Percentiles rank a stretch among this genome's conserved stretches.
Evolutionary conservation across 1,139 yeast species (phyloP).

Genomic region (Candida albicans): DNA sequence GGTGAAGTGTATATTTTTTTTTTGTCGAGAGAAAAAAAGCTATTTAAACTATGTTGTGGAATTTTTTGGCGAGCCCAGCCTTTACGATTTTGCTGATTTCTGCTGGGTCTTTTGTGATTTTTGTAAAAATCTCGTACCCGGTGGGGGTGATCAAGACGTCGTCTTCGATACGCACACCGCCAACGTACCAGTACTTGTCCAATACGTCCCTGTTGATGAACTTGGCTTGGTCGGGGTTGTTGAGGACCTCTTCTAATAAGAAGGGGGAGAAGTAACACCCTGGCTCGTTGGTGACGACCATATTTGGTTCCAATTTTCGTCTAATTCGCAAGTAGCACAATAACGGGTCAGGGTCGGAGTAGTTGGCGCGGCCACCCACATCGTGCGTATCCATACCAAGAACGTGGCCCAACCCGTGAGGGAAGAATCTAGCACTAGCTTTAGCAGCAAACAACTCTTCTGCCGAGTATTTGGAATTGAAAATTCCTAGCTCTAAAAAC

Average conservation of each 20-base stretch:
- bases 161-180: conserved; percentile 96
- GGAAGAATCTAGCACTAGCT: conserved; percentile 78
- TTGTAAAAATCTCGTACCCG: conserved; percentile 81
- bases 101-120: conserved; percentile 78
- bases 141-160: conserved; percentile 74
- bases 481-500: conserved; percentile 74
- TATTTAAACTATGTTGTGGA: conserved; percentile 66
- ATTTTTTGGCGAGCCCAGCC: conserved; percentile 57
- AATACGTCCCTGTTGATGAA: conserved; percentile 66
- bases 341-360: conserved; percentile 76
- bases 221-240: conserved; percentile 55
- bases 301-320: conserved; percentile 65
- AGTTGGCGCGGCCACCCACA: conserved; percentile 85
- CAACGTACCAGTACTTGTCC: conserved; percentile 79
- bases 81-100: conserved; percentile 78
- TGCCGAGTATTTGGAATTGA: conserved; percentile 56
- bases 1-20: not conserved
- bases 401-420: conserved; percentile 94
- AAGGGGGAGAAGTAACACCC: conserved; percentile 90
- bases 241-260: conserved; percentile 64
- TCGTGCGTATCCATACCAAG: conserved; percentile 96
- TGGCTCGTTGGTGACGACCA: conserved; percentile 95
- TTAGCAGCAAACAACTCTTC: conserved; percentile 70
- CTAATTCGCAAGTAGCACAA: conserved; percentile 78
- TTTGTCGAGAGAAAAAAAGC: not conserved